These are phyloP conservation scores for Neurospora intermedia DNA, from an alignment of 495 filamentous ascomycete genomes.

Conservation along the genomic window DNA sequence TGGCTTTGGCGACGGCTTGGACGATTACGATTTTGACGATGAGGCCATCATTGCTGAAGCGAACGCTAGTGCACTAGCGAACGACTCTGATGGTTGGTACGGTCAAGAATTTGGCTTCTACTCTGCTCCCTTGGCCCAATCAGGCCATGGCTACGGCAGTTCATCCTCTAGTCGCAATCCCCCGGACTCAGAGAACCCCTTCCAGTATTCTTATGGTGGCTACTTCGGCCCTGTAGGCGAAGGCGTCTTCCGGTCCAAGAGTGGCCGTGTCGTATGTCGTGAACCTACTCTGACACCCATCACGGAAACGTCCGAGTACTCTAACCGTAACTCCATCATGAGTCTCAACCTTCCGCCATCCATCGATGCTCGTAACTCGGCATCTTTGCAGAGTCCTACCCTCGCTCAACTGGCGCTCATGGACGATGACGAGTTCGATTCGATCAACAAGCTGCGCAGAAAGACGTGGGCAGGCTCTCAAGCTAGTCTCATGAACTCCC, in stretches of 20 bases:
- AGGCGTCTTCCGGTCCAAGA: slow-evolving; percentile 49
- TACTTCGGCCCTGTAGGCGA: slow-evolving; percentile 68
- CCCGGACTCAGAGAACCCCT: slow-evolving; percentile 29
- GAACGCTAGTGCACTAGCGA: slow-evolving; percentile 86
- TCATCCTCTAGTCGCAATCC: neutral
- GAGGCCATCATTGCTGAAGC: slow-evolving; percentile 89
- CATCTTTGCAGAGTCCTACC: slow-evolving; percentile 40
- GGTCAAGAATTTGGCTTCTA: slow-evolving; percentile 98
- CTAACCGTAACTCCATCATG: slow-evolving; percentile 84
- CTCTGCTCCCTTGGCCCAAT: slow-evolving; percentile 45
- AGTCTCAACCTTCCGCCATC: slow-evolving; percentile 49
- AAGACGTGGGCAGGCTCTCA: slow-evolving; percentile 76
- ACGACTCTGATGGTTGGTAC: slow-evolving; percentile 87
- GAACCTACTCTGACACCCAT: slow-evolving; percentile 94
- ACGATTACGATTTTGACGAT: slow-evolving; percentile 59
- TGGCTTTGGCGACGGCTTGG: slow-evolving; percentile 36
- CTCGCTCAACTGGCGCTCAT: slow-evolving; percentile 64
- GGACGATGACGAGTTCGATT: slow-evolving; percentile 47
- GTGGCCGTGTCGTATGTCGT: slow-evolving; percentile 58
- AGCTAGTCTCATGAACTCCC: slow-evolving; percentile 51
- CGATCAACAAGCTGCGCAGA: slow-evolving; percentile 60
- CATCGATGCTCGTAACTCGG: slow-evolving; percentile 19
- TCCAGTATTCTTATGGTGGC: slow-evolving; percentile 66
- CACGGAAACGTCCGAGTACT: slow-evolving; percentile 92
- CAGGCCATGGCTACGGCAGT: slow-evolving; percentile 13